Percentiles rank a stretch among this genome's conserved stretches.
These are phyloP conservation scores for Jackrogersella multiformis DNA, from an alignment of 495 filamentous ascomycete genomes.

Conservation along the genomic window DNA sequence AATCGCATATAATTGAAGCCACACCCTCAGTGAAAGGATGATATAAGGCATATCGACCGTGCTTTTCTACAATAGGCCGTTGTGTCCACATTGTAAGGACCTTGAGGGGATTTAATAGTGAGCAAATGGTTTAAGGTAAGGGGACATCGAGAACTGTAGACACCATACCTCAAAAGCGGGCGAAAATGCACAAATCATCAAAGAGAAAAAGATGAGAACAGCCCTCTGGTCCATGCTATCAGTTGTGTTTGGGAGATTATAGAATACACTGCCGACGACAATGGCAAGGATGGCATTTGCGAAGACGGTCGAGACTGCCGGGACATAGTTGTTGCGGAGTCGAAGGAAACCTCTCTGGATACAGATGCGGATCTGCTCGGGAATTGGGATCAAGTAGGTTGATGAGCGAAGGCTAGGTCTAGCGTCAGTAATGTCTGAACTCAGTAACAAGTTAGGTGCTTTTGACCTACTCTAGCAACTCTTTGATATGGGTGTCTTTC, in stretches of 20 bases:
- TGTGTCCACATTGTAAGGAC: constrained; percentile 66
- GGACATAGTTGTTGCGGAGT: not conserved
- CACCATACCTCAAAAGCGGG: not conserved
- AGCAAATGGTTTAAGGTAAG: not conserved
- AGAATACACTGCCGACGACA: not conserved
- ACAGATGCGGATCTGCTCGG: not conserved
- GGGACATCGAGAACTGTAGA: not conserved
- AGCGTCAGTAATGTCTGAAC: too few species aligned
- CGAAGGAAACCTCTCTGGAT: not conserved
- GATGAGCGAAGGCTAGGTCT: not conserved
- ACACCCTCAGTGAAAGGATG: constrained; percentile 67
- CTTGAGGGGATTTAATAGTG: not conserved
- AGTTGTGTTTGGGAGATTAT: not conserved
- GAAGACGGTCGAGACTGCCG: not conserved
- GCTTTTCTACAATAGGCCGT: constrained; percentile 72
- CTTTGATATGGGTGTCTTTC: too few species aligned
- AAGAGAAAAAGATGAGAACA: not conserved
- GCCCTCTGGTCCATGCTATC: not conserved
- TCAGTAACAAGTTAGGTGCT: too few species aligned
- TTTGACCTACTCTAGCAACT: too few species aligned
- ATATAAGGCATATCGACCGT: constrained; percentile 71
- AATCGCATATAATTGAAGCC: constrained; percentile 66
- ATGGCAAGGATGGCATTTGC: not conserved
- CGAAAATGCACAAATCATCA: not conserved
- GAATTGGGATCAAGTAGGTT: not conserved